Evolutionary conservation across 495 filamentous ascomycete genomes (phyloP), one percentile per base, ranked within the genome.

Genomic region (Penicillium lividum): DNA sequence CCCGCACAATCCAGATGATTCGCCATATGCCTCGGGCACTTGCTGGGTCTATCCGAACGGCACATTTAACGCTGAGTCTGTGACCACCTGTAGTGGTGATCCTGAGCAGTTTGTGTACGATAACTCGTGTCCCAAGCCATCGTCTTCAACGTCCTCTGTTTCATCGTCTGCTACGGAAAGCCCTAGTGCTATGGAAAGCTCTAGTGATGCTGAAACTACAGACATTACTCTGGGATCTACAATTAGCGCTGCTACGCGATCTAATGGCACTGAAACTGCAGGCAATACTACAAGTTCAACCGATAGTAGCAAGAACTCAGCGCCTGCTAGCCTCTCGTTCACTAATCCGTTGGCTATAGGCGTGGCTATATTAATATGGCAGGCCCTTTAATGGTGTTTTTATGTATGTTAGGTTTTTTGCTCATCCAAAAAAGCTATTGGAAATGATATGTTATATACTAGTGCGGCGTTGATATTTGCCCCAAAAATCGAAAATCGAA

Each of bases 21-120:
- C 66, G 48, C 63, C 48, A 18, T 68, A 68, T 54, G 55, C 52
- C 36, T 22, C 54, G 13, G 66, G 66, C 22, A 61, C 4, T 53
- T 68, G 66, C 57, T 66, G 66, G 66, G 31, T 68, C 7, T 68
- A 66, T 59, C 52, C 66, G 44, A 61, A 60, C 48, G 66, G 66
- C 54, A 68, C 63, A 58, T 68, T 38, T 43, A 43, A 66, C 33
- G 54, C 60, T 56, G 55, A 3, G 11, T 54, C 51, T 63, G 57
- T 30, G 45, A 61, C 51, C 51, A 38, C 57, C 54, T 68, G 66
- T 57, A 63, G 15, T 51, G 66, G 60, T 43, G 40, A 13, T 43
- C 44, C 63, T 34, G 27, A 61, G 38, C 58, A 65, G 53, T 64
- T 58, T 56, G 62, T 68, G 53, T 65, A 65, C 53, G 53, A 67